These are phyloP conservation scores for Fusarium incarnatum DNA, from an alignment of 2,329 filamentous ascomycete genomes.

Conservation along the genomic window DNA sequence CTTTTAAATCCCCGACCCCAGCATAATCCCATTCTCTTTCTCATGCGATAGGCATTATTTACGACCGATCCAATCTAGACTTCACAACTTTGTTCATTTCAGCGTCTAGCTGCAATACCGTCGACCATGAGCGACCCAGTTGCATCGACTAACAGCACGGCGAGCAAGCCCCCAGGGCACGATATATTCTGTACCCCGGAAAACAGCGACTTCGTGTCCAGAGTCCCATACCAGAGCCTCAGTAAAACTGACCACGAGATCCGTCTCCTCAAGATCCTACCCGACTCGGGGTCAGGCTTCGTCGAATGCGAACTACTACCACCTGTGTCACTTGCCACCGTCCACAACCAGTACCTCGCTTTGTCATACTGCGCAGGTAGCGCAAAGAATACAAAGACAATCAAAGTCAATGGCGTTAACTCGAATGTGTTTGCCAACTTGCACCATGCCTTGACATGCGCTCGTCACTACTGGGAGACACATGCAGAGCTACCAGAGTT, in stretches of 20 bases:
- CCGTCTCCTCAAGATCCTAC: constrained; percentile 9
- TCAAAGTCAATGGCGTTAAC: not conserved
- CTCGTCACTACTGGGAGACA: not conserved
- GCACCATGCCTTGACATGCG: not conserved
- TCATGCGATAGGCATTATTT: not conserved
- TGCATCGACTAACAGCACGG: rapidly evolving
- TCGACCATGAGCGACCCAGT: not conserved
- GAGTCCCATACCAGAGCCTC: not conserved
- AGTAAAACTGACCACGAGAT: not conserved
- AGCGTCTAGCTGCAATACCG: not conserved
- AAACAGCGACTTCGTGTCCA: not conserved
- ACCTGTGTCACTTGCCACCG: rapidly evolving
- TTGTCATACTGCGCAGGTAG: constrained; percentile 20
- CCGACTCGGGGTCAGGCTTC: not conserved
- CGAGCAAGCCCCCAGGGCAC: not conserved
- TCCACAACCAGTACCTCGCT: not conserved
- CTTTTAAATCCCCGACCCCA: not conserved
- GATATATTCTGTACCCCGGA: constrained; percentile 29
- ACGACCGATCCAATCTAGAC: rapidly evolving
- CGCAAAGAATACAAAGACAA: not conserved
- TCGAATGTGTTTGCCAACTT: constrained; percentile 22
- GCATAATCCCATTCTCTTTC: not conserved
- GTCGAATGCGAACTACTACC: constrained; percentile 17
- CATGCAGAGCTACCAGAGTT: not conserved
- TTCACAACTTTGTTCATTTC: not conserved